Conservation (phyloP, 2,329 filamentous ascomycete genomes). For the Taxawa tesnikishii region DNA sequence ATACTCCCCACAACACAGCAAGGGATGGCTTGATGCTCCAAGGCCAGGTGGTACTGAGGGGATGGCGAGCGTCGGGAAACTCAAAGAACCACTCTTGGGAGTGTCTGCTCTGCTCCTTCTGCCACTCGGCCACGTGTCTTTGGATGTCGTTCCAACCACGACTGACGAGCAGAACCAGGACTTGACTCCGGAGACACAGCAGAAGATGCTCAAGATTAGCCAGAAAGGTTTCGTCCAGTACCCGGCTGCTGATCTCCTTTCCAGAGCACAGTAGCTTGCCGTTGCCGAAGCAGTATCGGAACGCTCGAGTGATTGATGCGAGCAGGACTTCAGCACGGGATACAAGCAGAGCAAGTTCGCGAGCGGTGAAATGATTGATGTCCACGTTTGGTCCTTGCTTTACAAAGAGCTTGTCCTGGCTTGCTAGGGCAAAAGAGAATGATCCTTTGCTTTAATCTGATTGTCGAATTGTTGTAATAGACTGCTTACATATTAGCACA, state of each 20-base stretch:
- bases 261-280: conserved; percentile 15
- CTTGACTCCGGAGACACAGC: conserved; percentile 22
- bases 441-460: conserved; percentile 8
- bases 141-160: conserved; percentile 10
- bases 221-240: conserved; percentile 21
- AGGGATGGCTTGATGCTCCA: conserved; percentile 23
- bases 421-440: conserved; percentile 18
- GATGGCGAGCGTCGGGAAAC: conserved; percentile 18
- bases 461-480: conserved; percentile 6
- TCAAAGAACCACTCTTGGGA: conserved; percentile 18
- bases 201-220: conserved; percentile 33
- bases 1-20: conserved; percentile 24
- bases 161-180: conserved; percentile 16
- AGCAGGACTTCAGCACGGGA: conserved; percentile 20
- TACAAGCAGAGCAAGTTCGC: conserved; percentile 17
- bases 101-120: conserved; percentile 11
- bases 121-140: conserved; percentile 12
- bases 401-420: conserved; percentile 22
- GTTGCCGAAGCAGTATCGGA: neutral
- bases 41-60: conserved; percentile 24
- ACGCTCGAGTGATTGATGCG: conserved; percentile 15
- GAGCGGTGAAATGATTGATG: conserved; percentile 18
- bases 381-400: conserved; percentile 16
- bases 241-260: conserved; percentile 13
- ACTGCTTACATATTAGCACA: conserved; percentile 1